A percentile compares a stretch with the other conserved stretches of the same genome.
Evolutionary conservation across 2,329 filamentous ascomycete genomes (phyloP).

Genomic region (Trichoderma atroviride): DNA sequence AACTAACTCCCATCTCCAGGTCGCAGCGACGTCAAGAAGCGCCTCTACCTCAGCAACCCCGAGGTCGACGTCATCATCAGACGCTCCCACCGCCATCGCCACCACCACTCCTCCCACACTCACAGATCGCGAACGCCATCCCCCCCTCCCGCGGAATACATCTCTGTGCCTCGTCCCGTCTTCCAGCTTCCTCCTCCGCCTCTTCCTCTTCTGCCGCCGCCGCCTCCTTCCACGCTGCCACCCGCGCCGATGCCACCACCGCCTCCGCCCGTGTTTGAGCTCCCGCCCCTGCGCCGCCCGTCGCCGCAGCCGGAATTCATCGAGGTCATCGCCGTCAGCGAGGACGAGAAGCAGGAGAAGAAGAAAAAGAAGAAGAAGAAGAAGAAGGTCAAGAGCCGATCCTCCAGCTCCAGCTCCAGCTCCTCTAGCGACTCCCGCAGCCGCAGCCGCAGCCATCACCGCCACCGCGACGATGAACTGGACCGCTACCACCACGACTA

Average conservation of each 20-base stretch:
- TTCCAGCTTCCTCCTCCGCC: slow-evolving; percentile 24
- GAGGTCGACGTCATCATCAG: slow-evolving; percentile 44
- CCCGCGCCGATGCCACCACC: slow-evolving; percentile 29
- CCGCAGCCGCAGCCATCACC: slow-evolving; percentile 32
- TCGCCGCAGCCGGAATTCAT: slow-evolving; percentile 37
- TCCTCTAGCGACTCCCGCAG: slow-evolving; percentile 35
- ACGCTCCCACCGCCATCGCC: slow-evolving; percentile 42
- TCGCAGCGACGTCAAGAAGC: slow-evolving; percentile 40
- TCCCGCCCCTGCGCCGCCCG: slow-evolving; percentile 31
- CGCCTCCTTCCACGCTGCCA: slow-evolving; percentile 29
- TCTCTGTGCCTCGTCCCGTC: slow-evolving; percentile 31
- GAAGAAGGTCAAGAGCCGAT: slow-evolving; percentile 32
- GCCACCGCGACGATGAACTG: slow-evolving; percentile 10
- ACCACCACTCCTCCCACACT: slow-evolving; percentile 39
- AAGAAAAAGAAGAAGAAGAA: slow-evolving; percentile 23
- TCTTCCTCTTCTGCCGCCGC: slow-evolving; percentile 29
- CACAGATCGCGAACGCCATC: slow-evolving; percentile 33
- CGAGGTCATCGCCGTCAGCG: slow-evolving; percentile 45
- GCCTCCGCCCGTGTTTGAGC: slow-evolving; percentile 26
- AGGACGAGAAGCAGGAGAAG: slow-evolving; percentile 27
- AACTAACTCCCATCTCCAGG: background rate
- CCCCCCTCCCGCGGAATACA: slow-evolving; percentile 35
- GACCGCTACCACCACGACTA: slow-evolving; percentile 3
- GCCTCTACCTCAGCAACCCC: slow-evolving; percentile 47
- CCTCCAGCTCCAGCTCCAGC: slow-evolving; percentile 2